Base-by-base conservation (phyloP, 257 asterid species). In the Prunella vulgaris region DNA sequence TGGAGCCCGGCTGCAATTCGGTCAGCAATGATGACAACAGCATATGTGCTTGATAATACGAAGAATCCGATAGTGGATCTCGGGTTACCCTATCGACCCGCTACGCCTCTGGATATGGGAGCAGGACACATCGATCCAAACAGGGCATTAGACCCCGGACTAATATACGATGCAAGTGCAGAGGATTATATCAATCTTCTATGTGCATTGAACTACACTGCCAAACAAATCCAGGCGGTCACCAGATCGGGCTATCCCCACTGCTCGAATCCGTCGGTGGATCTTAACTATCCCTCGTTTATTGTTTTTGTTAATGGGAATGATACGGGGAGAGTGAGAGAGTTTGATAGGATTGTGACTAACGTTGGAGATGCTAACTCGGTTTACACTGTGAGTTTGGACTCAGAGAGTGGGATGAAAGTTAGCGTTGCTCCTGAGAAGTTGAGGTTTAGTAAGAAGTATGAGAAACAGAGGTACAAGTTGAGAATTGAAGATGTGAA, bases 221-320 rank as follows among this genome's bases (percentile, higher is more conserved):
- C 76, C 0, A 70, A 49, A 1, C 91, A 88, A 46, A 81, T 87
- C 1, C 77, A 79, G 49, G 56, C 82, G 8, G 73, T 90, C 57
- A 76, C 83, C 0, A 80, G 91, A 37, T 77, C 95, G 9, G 74
- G 71, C 6, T 25, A 81, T 2, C 68, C 77, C 66, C 71, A 72
- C 24, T 90, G 97, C 78, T 70, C 84, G 7, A 83, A 78, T 17
- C 84, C 92, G 10, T 83, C 94, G 0, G 61, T 85, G 14, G 89
- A 90, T 75, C 76, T 90, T 52, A 90, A 90, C 40, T 90, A 88
- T 44, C 96, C 97, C 6, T 90, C 97, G 0, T 88, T 90, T 80
- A 80, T 90, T 7, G 88, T 80, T 21, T 83, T 69, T 71, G 83
- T 86, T 3, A n/a, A n/a, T n/a, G 46, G 27, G 0, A 74, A 37